Base-by-base conservation (phyloP, 2,329 filamentous ascomycete species). In the Colletotrichum orchidophilum region DNA sequence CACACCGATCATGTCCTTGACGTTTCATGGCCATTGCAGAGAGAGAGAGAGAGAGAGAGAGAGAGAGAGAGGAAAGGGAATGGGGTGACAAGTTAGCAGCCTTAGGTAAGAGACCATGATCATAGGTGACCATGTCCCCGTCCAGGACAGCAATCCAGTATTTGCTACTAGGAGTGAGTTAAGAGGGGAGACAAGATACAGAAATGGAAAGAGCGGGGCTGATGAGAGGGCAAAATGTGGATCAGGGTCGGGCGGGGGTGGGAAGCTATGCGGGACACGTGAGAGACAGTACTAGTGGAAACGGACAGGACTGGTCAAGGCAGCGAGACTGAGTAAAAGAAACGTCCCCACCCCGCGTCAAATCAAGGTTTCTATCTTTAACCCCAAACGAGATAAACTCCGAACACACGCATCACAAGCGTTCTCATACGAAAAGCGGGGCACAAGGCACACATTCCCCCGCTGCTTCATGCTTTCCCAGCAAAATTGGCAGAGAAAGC, bases 301-400 rank as follows among this genome's bases (percentile, higher is more conserved):
- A 46, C 21, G 21, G 52, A 13, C 26, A n/a, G 49, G 26, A 21
- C 27, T 26, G 6, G 11, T 5, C 6, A 15, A 29, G 21, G 18
- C 8, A 31, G 24, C 39, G 33, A 57, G 31, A 24, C 53, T 29
- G 57, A 50, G 35, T 52, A 24, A 64, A 58, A 69, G 60, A 58
- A 39, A 39, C 15, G 29, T 52, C 60, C 42, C 66, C 67, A 70
- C 49, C 18, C 49, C 68, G 39, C n/a, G 63, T 71, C 68, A 53
- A 66, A 67, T 71, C 66, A 70, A 69, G 64, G 69, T 70, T 70
- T 72, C 59, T 60, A 65, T 63, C 69, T 64, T 70, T 72, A 69
- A 69, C 58, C 69, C 69, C 65, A 68, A 71, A 64, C 21, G 31
- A 69, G 66, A 72, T 64, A 64, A 72, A 72, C 65, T 70, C 69